Base-by-base conservation (phyloP, 1,284 basidiomycete species). In the Rhodotorula sp. region DNA sequence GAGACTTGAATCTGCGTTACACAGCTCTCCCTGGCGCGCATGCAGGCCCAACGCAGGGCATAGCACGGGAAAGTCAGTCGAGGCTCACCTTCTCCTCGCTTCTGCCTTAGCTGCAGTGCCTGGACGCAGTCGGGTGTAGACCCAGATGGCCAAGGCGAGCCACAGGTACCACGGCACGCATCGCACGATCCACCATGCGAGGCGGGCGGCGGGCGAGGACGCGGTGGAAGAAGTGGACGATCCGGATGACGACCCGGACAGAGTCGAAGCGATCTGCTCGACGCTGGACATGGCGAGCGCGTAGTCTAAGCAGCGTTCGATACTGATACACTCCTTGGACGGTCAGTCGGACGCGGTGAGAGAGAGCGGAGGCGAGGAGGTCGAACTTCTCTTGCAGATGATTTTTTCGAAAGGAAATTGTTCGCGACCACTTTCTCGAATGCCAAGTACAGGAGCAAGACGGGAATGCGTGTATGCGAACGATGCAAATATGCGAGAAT, bases 141-240 rank as follows among this genome's bases (percentile, higher is more conserved):
- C 12, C 21, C 43, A 64, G 20, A 57, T 21, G 1, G 20, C 63
- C 14, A n/a, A 8, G 43, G 47, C 56, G 7, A 31, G 52, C 63
- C 63, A 64, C n/a, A 64, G 26, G 29, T 64, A 64, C 63, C 63
- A 64, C 31, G 63, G 63, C 12, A 64, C 63, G 20, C 43, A 29
- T n/a, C 54, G 18, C 18, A 48, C 52, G 26, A 48, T 8, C 63
- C 63, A 64, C 63, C 63, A 64, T 14, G 61, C 49, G 61, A 62
- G 49, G 16, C n/a, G 20, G 54, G 16, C 14, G 54, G 54, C 54
- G 54, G 26, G 54, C 6, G 54, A 56, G 4, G 54, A 29, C 54
- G 29, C 29, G 54, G 26, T 56, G 14, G 29, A 26, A n/a, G 54
- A 56, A 26, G 54, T 56, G 39, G 39, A 43, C 12, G 54, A 56